phyloP scores from a whole-genome alignment of 2,329 filamentous ascomycete genomes.

The Diaporthe destruens region DNA sequence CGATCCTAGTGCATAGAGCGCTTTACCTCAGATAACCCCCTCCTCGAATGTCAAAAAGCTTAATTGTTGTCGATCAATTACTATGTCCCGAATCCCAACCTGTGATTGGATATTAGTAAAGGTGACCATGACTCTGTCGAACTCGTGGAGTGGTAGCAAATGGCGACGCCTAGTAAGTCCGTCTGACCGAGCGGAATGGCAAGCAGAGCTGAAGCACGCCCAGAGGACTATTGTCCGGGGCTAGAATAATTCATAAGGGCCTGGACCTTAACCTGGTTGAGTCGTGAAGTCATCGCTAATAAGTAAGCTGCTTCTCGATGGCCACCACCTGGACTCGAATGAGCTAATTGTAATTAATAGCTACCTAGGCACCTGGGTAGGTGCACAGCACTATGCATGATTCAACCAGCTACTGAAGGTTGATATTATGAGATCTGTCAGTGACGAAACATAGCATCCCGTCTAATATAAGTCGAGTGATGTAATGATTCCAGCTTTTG shows the following conservation, averaged over 20 bases:
- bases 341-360: no score
- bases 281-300: not conserved
- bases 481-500: not conserved
- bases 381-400: no score
- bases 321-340: not conserved
- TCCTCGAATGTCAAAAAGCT: not conserved
- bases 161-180: not conserved
- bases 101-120: not conserved
- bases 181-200: slow-evolving; percentile 10
- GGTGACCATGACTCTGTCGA: slow-evolving; percentile 9
- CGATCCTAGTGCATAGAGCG: not conserved
- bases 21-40: not conserved
- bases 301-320: not conserved
- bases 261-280: not conserved
- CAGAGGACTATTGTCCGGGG: not conserved
- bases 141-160: slow-evolving; percentile 1
- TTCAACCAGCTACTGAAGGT: not conserved
- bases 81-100: not conserved
- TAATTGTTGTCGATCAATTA: slow-evolving; percentile 1
- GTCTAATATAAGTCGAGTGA: not conserved
- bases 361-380: no score
- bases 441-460: not conserved
- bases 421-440: not conserved
- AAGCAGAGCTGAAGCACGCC: not conserved
- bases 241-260: not conserved